Base-by-base conservation (phyloP, 2,329 filamentous ascomycete species). In the Aspergillus candidus region DNA sequence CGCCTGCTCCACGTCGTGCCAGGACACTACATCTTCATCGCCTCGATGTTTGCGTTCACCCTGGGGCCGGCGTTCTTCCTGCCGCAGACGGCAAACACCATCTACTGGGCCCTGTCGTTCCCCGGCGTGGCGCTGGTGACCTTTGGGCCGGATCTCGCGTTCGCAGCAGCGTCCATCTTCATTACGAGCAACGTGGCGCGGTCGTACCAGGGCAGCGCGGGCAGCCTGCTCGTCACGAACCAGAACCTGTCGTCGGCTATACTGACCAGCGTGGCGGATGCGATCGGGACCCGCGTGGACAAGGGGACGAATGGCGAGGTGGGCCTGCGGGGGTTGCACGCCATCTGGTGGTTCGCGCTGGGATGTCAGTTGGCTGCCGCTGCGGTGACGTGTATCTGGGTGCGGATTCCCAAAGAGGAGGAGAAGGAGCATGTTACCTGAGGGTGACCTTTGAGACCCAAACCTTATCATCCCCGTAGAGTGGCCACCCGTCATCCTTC, bases 101-200 rank as follows among this genome's bases (percentile, higher is more conserved):
- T 47, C 1, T 74, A 73, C 58, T 74, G 71, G 68, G 67, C 66
- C 0, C 61, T 74, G 3, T 70, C 68, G 0, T 59, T 74, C 47
- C 71, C 71, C 0, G 71, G 70, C 0, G 63, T 74, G 2, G 65
- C 63, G 1, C 55, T 74, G 0, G 69, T 70, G 0, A 73, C 71
- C 0, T 73, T 74, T 36, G 72, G 72, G 0, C 72, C 72, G 0
- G 72, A 74, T 37, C 57, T 74, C 40, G 67, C 67, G 22, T 74
- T 74, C 46, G 71, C 71, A 0, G 71, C 72, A 0, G 71, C 71
- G 1, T 68, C 67, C n/a, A 73, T 74, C 35, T 73, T 73, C 55
- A 72, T 74, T 46, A 74, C 71, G 0, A 68, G 63, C 10, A 72
- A 65, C 38, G 71, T 74, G 4, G 65, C 69, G 1, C 52, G 70